These are phyloP conservation scores for Dicorynia guianensis DNA, from an alignment of 306 rosid species.

Conservation along the genomic window DNA sequence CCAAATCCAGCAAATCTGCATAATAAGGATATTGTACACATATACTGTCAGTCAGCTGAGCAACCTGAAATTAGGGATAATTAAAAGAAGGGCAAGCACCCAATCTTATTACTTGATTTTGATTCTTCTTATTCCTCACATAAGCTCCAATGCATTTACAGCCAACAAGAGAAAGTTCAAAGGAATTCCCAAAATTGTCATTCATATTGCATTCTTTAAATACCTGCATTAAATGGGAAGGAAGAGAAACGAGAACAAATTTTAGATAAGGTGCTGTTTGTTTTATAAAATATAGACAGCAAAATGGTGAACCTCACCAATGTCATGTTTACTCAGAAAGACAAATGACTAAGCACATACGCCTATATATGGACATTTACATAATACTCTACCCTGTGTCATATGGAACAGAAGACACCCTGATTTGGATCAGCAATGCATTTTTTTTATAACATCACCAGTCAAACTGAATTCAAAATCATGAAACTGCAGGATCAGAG, in stretches of 20 bases:
- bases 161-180: slow-evolving; percentile 87
- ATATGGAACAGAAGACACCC: background rate
- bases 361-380: background rate
- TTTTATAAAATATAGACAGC: background rate
- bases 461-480: background rate
- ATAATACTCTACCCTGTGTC: background rate
- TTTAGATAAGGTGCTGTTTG: background rate
- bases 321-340: background rate
- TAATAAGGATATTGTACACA: slow-evolving; percentile 27
- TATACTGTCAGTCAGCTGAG: slow-evolving; percentile 31
- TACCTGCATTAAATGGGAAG: slow-evolving; percentile 51
- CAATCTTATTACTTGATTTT: slow-evolving; percentile 75
- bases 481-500: background rate
- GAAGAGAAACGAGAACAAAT: slow-evolving; percentile 13
- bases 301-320: background rate
- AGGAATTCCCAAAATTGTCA: slow-evolving; percentile 73
- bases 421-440: background rate
- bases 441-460: background rate
- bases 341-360: background rate
- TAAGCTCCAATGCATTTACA: slow-evolving; percentile 97
- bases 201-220: slow-evolving; percentile 68
- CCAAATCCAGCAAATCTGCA: slow-evolving; percentile 94
- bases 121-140: slow-evolving; percentile 90
- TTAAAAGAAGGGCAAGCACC: slow-evolving; percentile 2
- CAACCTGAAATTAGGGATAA: slow-evolving; percentile 11